Conservation (phyloP, 768 basidiomycete species). For the Cyclocybe cylindracea region DNA sequence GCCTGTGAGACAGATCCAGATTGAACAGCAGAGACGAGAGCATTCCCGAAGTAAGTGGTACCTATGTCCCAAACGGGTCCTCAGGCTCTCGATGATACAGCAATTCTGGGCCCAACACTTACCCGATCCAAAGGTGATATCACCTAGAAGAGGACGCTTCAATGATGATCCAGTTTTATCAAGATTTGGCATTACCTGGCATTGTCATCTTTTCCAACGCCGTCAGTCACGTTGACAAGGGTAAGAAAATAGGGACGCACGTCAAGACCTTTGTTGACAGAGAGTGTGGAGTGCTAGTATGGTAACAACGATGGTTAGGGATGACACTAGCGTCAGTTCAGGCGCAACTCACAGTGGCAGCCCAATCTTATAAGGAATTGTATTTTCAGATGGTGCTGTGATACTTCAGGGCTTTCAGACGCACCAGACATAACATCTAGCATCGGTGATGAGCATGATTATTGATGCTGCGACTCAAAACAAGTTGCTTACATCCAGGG, state of each 20-base stretch:
- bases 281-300: constrained; percentile 45
- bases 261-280: constrained; percentile 63
- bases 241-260: constrained; percentile 32
- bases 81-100: background rate
- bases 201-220: constrained; percentile 59
- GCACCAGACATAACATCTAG: constrained; percentile 49
- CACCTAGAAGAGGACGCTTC: constrained; percentile 26
- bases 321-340: background rate
- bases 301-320: background rate
- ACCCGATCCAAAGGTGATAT: constrained; percentile 51
- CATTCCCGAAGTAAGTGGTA: constrained; percentile 59
- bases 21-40: constrained; percentile 58
- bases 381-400: background rate
- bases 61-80: constrained; percentile 16
- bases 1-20: constrained; percentile 58
- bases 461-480: background rate
- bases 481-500: constrained; percentile 51
- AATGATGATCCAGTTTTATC: background rate
- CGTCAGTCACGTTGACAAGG: background rate
- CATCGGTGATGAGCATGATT: background rate
- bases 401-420: background rate
- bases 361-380: constrained; percentile 52
- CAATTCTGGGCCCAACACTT: constrained; percentile 2
- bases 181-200: constrained; percentile 45
- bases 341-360: constrained; percentile 46